Evolutionary conservation across 345 rosid genomes (phyloP), one percentile per base, ranked within the genome.

Genomic region (Hibiscus mutabilis): DNA sequence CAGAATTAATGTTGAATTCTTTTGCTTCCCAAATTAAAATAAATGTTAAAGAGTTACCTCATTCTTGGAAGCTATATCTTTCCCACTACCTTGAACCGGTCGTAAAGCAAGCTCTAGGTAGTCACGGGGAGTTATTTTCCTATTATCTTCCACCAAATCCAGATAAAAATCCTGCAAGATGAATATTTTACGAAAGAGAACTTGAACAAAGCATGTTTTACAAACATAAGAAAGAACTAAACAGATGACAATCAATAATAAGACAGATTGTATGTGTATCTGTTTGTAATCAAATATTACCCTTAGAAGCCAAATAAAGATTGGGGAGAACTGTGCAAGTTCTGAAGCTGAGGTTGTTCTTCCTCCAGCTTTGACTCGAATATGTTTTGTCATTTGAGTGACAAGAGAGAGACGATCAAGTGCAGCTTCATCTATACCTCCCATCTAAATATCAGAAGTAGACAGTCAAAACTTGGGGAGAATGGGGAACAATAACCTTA

Each of bases 251-350:
- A 33, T 6, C 42, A 72, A 62, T n/a, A 33, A 66, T 4, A 69
- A 25, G 24, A 40, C 12, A 51, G 60, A n/a, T 15, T 64, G 33
- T 37, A 74, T 22, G 42, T 40, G 53, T 21, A 1, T 40, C 16
- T 42, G 12, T 11, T 2, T 22, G 13, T 42, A 16, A 19, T 6
- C 71, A 76, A 60, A 19, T 69, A 71, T 74, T 87, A 96, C 99
- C 86, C 99, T 87, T 51, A 96, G 80, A 58, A 96, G 97, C 99
- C 99, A 96, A 78, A 96, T 91, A 86, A 96, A 96, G 53, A 96
- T 89, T 53, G 99, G 99, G 40, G 98, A 90, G 80, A 92, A 96
- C 53, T 87, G 97, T 33, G 96, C 98, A 73, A 92, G 75, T 76
- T 92, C 99, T 69, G 99, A 89, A 63, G 90, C 90, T 53, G 89